Evolutionary conservation across 1,284 basidiomycete species (phyloP).

Genomic region (Rhodotorula sp.): DNA sequence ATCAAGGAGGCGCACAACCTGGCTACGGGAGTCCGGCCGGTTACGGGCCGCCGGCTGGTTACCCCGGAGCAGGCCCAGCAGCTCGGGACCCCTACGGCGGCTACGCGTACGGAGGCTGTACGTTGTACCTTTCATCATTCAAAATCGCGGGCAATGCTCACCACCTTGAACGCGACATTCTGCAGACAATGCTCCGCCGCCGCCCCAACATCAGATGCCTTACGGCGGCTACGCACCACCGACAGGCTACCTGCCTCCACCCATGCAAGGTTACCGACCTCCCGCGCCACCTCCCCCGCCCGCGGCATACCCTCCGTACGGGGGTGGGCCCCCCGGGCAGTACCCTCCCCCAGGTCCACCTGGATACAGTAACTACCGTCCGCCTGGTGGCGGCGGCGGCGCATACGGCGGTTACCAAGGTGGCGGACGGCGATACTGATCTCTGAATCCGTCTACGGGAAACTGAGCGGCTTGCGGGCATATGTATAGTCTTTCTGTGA

Average conservation of each 20-base stretch:
- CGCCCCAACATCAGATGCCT: not conserved
- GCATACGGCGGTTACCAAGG: conserved; percentile 19
- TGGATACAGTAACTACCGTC: not conserved
- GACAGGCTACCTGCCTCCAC: conserved; percentile 10
- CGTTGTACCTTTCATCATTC: not conserved
- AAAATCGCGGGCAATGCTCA: not conserved
- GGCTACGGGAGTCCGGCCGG: not conserved
- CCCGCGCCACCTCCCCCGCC: conserved; percentile 9
- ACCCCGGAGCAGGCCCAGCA: conserved; percentile 1
- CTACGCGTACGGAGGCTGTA: conserved; percentile 34
- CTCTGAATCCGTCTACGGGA: too few relatives aligned
- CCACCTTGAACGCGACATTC: not conserved
- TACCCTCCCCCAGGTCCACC: conserved; percentile 2
- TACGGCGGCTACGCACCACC: conserved; percentile 11
- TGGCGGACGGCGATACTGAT: conserved; percentile 2
- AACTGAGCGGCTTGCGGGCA: too few relatives aligned
- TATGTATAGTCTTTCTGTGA: too few relatives aligned
- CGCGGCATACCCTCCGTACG: conserved; percentile 8
- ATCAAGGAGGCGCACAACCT: conserved; percentile 15
- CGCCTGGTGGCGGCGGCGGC: not conserved
- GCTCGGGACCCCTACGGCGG: conserved; percentile 34
- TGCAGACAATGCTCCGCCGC: not conserved
- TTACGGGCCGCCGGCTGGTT: conserved; percentile 4
- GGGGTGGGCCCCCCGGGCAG: conserved; percentile 14
- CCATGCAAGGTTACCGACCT: conserved; percentile 5